A percentile compares a stretch with the other conserved stretches of the same genome.
Conservation (phyloP, 2,329 filamentous ascomycete species). For the Pseudogymnoascus sp. region DNA sequence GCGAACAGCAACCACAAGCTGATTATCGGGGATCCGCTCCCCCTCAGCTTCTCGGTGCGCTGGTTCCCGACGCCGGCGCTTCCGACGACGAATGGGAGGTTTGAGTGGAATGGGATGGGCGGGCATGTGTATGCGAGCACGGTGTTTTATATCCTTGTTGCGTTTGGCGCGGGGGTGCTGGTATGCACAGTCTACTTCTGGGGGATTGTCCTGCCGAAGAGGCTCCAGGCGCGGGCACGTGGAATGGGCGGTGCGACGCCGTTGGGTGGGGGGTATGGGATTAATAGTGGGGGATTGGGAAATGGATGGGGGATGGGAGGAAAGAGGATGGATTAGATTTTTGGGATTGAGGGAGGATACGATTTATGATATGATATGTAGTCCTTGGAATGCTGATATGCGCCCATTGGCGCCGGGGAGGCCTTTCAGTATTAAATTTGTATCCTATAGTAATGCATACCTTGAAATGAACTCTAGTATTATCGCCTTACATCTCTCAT, state of each 20-base stretch:
- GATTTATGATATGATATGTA: slow-evolving; percentile 5
- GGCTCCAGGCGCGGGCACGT: slow-evolving; percentile 18
- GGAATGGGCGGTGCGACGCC: slow-evolving; percentile 22
- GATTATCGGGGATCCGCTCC: slow-evolving; percentile 79
- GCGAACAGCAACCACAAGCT: slow-evolving; percentile 34
- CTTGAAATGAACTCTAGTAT: not conserved
- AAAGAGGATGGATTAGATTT: slow-evolving; percentile 11
- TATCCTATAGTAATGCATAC: not conserved
- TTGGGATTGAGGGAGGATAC: not conserved
- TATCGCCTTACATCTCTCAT: not conserved
- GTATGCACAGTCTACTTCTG: slow-evolving; percentile 52
- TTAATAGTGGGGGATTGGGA: slow-evolving; percentile 18
- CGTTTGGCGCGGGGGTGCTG: slow-evolving; percentile 48
- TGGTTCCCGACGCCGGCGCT: slow-evolving; percentile 76
- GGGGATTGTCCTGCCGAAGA: slow-evolving; percentile 48
- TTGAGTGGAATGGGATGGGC: slow-evolving; percentile 58
- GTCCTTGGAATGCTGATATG: not conserved
- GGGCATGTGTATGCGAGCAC: slow-evolving; percentile 57
- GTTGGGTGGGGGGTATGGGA: slow-evolving; percentile 15
- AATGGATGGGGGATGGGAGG: slow-evolving; percentile 20
- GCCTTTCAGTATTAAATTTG: not conserved
- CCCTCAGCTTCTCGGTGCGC: slow-evolving; percentile 68
- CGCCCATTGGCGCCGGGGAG: not conserved
- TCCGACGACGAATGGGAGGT: slow-evolving; percentile 56
- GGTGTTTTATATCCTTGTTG: slow-evolving; percentile 52